Evolutionary conservation across 75 land plant genomes (phyloP).

Genomic region (Cryptomeria japonica): DNA sequence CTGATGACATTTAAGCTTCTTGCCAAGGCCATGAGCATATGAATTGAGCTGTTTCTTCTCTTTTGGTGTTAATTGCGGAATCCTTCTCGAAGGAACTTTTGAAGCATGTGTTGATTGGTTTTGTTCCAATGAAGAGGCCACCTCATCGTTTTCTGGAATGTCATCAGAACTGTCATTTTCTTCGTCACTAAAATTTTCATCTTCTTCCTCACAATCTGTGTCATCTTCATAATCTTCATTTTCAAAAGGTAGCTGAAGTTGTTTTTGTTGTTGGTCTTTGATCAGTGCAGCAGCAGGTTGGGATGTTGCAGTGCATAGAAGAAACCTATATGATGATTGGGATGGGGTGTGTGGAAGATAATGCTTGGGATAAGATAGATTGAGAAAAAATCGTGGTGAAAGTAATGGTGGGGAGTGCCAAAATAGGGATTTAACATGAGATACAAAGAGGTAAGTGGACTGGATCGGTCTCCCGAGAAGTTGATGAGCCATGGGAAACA

Average conservation of each 20-base stretch:
- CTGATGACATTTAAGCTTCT: slow-evolving; percentile 74
- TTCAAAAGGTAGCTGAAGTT: background rate
- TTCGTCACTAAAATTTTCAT: slow-evolving; percentile 9
- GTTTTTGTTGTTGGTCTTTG: background rate
- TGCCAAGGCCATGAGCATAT: slow-evolving; percentile 75
- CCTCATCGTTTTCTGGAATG: slow-evolving; percentile 1
- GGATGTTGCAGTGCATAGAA: background rate
- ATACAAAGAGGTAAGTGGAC: background rate
- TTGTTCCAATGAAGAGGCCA: background rate
- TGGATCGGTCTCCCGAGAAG: background rate
- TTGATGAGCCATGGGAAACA: background rate
- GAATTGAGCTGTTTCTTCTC: slow-evolving; percentile 88
- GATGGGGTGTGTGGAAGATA: background rate
- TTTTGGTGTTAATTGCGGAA: slow-evolving; percentile 43
- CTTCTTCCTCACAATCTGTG: background rate
- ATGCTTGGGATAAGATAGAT: background rate
- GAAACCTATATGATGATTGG: background rate
- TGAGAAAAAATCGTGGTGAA: background rate
- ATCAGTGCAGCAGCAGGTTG: background rate
- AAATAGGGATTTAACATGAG: background rate
- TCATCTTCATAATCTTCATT: slow-evolving; percentile 11
- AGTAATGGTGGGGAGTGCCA: background rate
- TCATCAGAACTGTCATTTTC: background rate
- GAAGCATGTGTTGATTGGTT: background rate
- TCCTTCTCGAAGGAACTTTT: background rate